Base-by-base conservation (phyloP, 208 protist species). In the Crithidia sp. region DNA sequence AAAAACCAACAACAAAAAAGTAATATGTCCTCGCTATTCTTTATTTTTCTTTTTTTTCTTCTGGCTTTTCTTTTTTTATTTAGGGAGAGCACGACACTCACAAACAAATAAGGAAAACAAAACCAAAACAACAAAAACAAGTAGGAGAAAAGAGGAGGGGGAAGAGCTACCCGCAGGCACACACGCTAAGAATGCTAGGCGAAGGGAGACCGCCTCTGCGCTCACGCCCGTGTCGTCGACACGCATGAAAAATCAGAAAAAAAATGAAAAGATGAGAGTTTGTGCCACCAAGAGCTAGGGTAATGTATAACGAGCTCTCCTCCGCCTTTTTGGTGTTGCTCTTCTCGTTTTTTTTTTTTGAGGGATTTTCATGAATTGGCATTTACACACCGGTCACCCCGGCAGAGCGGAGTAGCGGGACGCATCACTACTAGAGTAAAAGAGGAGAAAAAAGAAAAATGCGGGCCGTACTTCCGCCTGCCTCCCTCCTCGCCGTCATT, bases 281-380 rank as follows among this genome's bases (percentile, higher is more conserved):
- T 28, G 28, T 28, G 28, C 28, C 28, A 28, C 28, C 28, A 28
- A 28, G 28, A 28, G 28, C 28, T 28, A 28, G 28, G 28, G 28
- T 28, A 28, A 28, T 28, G 28, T 28, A 28, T 28, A 28, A 28
- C 28, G 28, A 28, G 17, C 49, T 54, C 45, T 54, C 10, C 44
- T 36, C 39, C 65, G 17, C 44, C 41, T 40, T 52, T 52, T 45
- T 67, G 9, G 41, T 76, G 6, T 53, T 59, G 3, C 67, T 74
- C 17, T 53, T 53, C 55, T 67, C 66, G 41, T 53, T 39, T 49
- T 58, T 60, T 75, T 13, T 54, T 45, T 55, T 45, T 65, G 8
- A 43, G 19, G 8, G 40, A 47, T 62, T 62, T 62, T 62, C 58
- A 72, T 79, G 45, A 59, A 54, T 57, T 39, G 19, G 39, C 19